Base-by-base conservation (phyloP, 2,329 filamentous ascomycete species). In the Aspergillus tamarii region DNA sequence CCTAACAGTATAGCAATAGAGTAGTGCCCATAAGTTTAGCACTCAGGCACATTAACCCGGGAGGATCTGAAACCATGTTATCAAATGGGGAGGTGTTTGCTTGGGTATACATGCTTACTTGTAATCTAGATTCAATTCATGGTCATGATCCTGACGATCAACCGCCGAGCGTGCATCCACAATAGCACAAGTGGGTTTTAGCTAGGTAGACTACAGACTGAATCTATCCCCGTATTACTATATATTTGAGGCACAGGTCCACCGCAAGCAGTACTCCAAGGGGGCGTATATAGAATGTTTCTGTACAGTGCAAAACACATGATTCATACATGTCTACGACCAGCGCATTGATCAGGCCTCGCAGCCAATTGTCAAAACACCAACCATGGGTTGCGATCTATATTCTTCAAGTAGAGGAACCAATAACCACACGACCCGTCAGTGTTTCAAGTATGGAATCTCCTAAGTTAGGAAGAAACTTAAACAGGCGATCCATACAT, bases 381-480 rank as follows among this genome's bases (percentile, higher is more conserved):
- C 36, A 60, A 41, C 57, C 60, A 62, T 56, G 59, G 60, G 26
- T 46, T 41, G 19, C 28, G 30, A 53, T 62, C 56, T 60, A 53
- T 61, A 57, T 56, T 36, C 48, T n/a, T 34, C 26, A 34, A 53
- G 11, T 34, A n/a, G 26, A 54, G 16, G 26, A 26, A 19, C 57
- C 58, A 60, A 60, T 60, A 14, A 21, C 32, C 14, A 36, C 21
- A 55, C 30, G 21, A 36, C 36, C 23, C 58, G 23, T 21, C 34
- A 39, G 28, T n/a, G 36, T 60, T 54, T 41, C 26, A 45, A n/a
- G 46, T 14, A 43, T 41, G 48, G 34, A 26, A 41, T 60, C 53
- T 10, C 12, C 23, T 26, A 45, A 23, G 48, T 19, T 23, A 23
- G 32, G 36, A 34, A 10, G n/a, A 55, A 59, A 32, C 46, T 21